phyloP scores from a whole-genome alignment of 176 grass and related monocot species.

The Carex myosuroides region DNA sequence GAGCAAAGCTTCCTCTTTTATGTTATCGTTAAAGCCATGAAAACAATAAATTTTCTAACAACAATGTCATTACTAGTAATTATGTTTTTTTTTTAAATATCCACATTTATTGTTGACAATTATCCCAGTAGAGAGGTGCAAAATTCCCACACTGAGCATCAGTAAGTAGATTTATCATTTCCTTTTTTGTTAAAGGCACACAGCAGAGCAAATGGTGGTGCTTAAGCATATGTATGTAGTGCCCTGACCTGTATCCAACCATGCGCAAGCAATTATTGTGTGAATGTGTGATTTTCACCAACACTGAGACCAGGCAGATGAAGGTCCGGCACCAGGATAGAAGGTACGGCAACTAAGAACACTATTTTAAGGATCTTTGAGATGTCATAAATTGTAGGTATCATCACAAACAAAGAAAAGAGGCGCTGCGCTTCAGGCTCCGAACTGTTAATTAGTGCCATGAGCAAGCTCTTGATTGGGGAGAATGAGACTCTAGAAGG shows the following conservation, averaged over 20 bases:
- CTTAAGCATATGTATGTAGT: background rate
- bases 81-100: background rate
- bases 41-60: background rate
- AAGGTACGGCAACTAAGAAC: background rate
- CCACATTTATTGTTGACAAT: background rate
- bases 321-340: background rate
- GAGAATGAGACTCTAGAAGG: background rate
- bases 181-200: background rate
- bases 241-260: background rate
- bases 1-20: background rate
- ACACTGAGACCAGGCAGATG: background rate
- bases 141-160: background rate
- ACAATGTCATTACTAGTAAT: background rate
- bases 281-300: background rate
- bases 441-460: background rate
- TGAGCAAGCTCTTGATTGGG: background rate
- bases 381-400: background rate
- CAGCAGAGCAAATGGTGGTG: background rate
- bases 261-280: background rate
- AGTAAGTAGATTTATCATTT: background rate
- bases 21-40: background rate
- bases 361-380: background rate
- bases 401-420: background rate
- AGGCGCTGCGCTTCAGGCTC: background rate
- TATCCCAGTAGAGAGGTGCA: background rate